Evolutionary conservation across 306 rosid genomes (phyloP).

Genomic region (Arachis hypogaea): DNA sequence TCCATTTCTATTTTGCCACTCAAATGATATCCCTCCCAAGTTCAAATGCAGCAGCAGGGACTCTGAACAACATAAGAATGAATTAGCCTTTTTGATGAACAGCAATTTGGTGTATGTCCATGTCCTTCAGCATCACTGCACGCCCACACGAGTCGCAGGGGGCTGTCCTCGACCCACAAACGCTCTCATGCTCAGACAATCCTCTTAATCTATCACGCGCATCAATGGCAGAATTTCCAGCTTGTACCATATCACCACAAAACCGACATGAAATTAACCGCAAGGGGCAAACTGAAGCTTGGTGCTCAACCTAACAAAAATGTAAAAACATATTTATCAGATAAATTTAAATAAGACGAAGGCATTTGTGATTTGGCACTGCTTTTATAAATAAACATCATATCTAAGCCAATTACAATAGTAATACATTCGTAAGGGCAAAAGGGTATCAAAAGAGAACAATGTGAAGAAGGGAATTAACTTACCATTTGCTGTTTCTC

Average conservation of each 20-base stretch:
- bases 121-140: slow-evolving; percentile 94
- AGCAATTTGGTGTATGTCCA: slow-evolving; percentile 93
- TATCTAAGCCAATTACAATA: slow-evolving; percentile 1
- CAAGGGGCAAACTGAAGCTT: slow-evolving; percentile 71
- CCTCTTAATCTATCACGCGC: slow-evolving; percentile 86
- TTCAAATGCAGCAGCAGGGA: neutral
- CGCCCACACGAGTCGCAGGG: slow-evolving; percentile 99
- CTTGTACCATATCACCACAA: slow-evolving; percentile 98
- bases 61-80: slow-evolving; percentile 20
- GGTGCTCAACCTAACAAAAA: slow-evolving; percentile 76
- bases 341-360: slow-evolving; percentile 8
- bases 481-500: slow-evolving; percentile 95
- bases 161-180: slow-evolving; percentile 93
- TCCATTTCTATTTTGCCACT: too few species aligned
- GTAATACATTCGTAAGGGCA: neutral
- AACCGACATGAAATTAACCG: slow-evolving; percentile 80
- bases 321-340: slow-evolving; percentile 14
- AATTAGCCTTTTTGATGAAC: slow-evolving; percentile 86
- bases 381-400: neutral
- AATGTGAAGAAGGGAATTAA: slow-evolving; percentile 1
- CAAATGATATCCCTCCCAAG: too few species aligned
- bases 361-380: neutral
- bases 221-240: slow-evolving; percentile 78
- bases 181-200: slow-evolving; percentile 88
- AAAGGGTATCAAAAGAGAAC: neutral